Evolutionary conservation across 768 basidiomycete genomes (phyloP).

Genomic region (Podaxis mareebaensis): DNA sequence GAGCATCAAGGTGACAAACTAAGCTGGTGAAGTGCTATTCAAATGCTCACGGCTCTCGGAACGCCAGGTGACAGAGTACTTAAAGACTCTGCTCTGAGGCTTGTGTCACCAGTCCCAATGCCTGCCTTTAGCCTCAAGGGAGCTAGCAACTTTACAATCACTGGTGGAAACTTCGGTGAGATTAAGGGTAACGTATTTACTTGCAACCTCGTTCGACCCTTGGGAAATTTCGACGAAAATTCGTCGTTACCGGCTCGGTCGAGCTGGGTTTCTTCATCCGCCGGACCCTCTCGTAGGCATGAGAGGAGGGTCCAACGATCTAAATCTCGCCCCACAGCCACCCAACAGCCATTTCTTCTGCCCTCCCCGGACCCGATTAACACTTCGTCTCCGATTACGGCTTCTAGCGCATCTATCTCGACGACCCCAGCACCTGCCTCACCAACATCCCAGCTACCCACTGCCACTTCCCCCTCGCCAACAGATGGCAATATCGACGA

Average conservation of each 20-base stretch:
- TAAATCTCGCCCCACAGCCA: neutral
- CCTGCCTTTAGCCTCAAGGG: neutral
- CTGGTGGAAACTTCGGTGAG: neutral
- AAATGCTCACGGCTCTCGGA: no score
- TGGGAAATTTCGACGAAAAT: neutral
- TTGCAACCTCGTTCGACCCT: neutral
- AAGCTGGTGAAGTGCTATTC: no score
- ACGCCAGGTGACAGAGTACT: no score
- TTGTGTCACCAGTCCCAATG: neutral
- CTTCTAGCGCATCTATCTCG: neutral
- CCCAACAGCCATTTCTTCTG: neutral
- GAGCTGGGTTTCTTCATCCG: neutral
- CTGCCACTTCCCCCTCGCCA: neutral
- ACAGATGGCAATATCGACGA: neutral
- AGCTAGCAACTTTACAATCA: neutral
- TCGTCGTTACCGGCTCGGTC: neutral
- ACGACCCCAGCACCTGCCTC: neutral
- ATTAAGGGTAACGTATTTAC: neutral
- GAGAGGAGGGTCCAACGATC: neutral
- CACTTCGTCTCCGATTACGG: neutral
- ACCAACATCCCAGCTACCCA: neutral
- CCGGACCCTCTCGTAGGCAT: neutral
- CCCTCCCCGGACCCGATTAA: neutral
- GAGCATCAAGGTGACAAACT: no score
- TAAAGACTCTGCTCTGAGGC: no score